A percentile compares a stretch with the other conserved stretches of the same genome.
Conservation (phyloP, 2,329 filamentous ascomycete genomes). For the Neofusicoccum cordaticola region DNA sequence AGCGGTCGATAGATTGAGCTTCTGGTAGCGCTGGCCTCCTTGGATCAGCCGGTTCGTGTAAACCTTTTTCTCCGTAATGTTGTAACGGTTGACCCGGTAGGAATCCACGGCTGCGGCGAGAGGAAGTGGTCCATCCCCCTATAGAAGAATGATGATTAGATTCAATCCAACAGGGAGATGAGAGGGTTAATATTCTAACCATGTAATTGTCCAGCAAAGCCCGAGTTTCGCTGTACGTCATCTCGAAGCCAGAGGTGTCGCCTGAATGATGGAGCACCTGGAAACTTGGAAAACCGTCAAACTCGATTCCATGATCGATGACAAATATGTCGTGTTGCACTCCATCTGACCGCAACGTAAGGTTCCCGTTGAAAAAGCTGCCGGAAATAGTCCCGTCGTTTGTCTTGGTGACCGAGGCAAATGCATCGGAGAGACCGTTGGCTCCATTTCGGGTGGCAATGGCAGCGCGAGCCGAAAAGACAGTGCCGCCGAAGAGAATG, state of each 20-base stretch:
- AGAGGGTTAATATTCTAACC: not conserved
- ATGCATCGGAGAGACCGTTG: not conserved
- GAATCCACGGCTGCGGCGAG: constrained; percentile 39
- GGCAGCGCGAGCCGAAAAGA: not conserved
- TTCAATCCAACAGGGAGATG: not conserved
- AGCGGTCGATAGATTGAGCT: constrained; percentile 33
- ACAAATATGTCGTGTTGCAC: not conserved
- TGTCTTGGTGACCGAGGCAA: not conserved
- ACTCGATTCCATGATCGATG: constrained; percentile 21
- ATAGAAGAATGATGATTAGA: not conserved
- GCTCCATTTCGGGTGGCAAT: not conserved
- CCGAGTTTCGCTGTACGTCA: constrained; percentile 16
- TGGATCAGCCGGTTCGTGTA: constrained; percentile 37
- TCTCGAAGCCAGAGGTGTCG: constrained; percentile 18
- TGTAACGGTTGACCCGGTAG: constrained; percentile 36
- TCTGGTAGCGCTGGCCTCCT: constrained; percentile 38
- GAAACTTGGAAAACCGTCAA: constrained; percentile 22
- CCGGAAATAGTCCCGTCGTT: not conserved
- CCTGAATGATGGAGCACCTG: constrained; percentile 19
- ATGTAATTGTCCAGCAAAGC: constrained; percentile 12
- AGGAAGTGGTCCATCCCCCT: constrained; percentile 34
- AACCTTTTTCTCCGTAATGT: constrained; percentile 26
- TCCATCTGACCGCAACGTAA: not conserved
- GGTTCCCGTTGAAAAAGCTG: not conserved
- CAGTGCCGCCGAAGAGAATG: not conserved